Evolutionary conservation across 2,329 filamentous ascomycete species (phyloP), one percentile per base, ranked within the genome.

Genomic region (Cladophialophora yegresii): DNA sequence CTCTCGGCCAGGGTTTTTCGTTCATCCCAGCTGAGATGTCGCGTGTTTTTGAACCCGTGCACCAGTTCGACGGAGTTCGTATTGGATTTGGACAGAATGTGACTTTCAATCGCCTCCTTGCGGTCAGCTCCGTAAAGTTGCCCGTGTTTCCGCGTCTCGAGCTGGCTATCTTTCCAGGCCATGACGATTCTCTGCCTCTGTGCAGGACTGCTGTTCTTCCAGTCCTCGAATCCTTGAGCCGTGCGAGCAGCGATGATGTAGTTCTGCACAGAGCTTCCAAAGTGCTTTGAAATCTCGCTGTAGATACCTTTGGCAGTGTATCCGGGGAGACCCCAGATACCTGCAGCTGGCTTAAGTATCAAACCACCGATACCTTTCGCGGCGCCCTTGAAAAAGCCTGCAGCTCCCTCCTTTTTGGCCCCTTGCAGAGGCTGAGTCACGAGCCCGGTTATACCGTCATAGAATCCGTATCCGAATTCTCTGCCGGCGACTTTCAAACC

Each of bases 291-390:
- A 59, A 95, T 82, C 74, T 93, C 89, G 47, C 90, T 89, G 71
- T 93, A 87, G 0, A 95, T 82, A 1, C 92, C 92, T 74, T 93
- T 90, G 81, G 93, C 89, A 3, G 90, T 85, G 72, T 95, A 96
- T 4, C 89, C 92, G 0, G 91, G 90, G 3, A 96, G 77, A 1
- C 85, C 85, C 85, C 86, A 90, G 16, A 90, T 75, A 87, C 87
- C 91, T 64, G 90, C 91, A 62, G 88, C 85, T n/a, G 92, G 90
- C 74, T 96, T 96, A 22, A 95, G 78, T 1, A 95, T 81, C 1
- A 96, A 75, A 0, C 93, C 93, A 4, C 91, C 91, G 45, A 96
- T 84, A 0, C 92, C 93, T 73, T 91, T 95, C 0, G 89, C 92
- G 51, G 96, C 81, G 0, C 91, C 91, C 75, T 93, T 93, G 12